These are phyloP conservation scores for Lineolata rhizophorae DNA, from an alignment of 495 filamentous ascomycete genomes.

Conservation along the genomic window DNA sequence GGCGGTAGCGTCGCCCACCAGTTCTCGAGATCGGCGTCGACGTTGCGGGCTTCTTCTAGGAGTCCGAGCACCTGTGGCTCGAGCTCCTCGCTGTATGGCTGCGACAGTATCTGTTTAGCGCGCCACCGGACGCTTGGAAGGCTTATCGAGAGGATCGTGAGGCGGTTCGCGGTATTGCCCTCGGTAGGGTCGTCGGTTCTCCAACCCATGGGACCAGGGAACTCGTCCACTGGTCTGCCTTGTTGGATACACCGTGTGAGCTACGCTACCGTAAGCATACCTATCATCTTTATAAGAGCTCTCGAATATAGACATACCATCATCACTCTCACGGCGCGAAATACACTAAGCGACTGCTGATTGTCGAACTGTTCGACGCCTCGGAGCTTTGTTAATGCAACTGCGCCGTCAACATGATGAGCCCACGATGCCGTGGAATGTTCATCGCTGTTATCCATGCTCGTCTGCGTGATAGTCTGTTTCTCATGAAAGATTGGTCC, in stretches of 20 bases:
- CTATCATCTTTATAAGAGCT: neutral
- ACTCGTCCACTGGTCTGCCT: constrained; percentile 11
- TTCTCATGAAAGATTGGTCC: no score
- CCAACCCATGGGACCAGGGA: constrained; percentile 12
- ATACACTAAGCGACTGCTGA: constrained; percentile 10
- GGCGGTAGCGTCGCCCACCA: constrained; percentile 11
- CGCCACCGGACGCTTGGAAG: constrained; percentile 11
- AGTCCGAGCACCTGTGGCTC: constrained; percentile 5
- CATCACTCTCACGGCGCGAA: constrained; percentile 13
- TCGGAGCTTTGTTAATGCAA: constrained; percentile 12
- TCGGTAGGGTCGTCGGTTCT: constrained; percentile 5
- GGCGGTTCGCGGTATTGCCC: constrained; percentile 14
- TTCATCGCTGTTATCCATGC: constrained; percentile 12
- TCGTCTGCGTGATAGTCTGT: no score
- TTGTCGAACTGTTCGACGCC: constrained; percentile 14
- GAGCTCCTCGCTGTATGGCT: constrained; percentile 1
- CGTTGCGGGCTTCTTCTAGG: constrained; percentile 8
- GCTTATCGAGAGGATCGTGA: constrained; percentile 12
- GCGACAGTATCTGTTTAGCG: constrained; percentile 5
- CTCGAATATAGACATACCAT: constrained; percentile 10
- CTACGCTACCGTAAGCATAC: constrained; percentile 4
- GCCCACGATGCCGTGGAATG: constrained; percentile 10
- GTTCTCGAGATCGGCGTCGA: constrained; percentile 10
- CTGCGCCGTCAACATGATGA: constrained; percentile 15
- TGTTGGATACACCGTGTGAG: constrained; percentile 14